A percentile compares a stretch with the other conserved stretches of the same genome.
Conservation (phyloP, 257 asterid species). For the Scutellaria barbata region DNA sequence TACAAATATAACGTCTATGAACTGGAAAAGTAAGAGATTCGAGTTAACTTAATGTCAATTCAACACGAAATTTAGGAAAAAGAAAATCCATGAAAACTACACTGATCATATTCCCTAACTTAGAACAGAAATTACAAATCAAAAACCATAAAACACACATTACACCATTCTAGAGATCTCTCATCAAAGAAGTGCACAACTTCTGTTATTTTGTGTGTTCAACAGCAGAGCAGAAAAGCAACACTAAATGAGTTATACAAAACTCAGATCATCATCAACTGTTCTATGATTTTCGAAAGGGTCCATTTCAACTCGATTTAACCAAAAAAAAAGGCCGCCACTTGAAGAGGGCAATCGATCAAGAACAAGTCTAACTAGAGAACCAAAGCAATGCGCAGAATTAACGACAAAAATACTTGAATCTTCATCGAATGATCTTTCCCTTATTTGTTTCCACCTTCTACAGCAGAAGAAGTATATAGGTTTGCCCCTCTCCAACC, state of each 20-base stretch:
- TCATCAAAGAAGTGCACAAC: constrained; percentile 14
- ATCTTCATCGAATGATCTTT: constrained; percentile 31
- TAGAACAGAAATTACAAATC: neutral
- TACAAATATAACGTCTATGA: neutral
- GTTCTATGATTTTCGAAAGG: neutral
- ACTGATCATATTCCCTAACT: neutral
- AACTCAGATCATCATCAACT: neutral
- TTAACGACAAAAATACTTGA: constrained; percentile 10
- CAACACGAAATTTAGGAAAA: no score
- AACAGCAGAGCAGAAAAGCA: neutral
- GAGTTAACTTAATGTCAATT: no score
- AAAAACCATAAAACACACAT: neutral
- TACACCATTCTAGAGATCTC: neutral
- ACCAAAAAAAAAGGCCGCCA: constrained; percentile 30
- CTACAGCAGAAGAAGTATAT: constrained; percentile 18
- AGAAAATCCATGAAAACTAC: neutral
- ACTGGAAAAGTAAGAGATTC: no score
- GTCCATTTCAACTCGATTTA: constrained; percentile 15
- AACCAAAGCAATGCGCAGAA: constrained; percentile 25
- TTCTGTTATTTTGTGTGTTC: constrained; percentile 12
- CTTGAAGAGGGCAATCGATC: constrained; percentile 29
- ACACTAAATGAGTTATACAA: constrained; percentile 24
- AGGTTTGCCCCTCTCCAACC: constrained; percentile 25
- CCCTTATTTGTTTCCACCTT: constrained; percentile 35
- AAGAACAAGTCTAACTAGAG: constrained; percentile 31